Evolutionary conservation across 306 rosid species (phyloP).

Genomic region (Albizia julibrissin): DNA sequence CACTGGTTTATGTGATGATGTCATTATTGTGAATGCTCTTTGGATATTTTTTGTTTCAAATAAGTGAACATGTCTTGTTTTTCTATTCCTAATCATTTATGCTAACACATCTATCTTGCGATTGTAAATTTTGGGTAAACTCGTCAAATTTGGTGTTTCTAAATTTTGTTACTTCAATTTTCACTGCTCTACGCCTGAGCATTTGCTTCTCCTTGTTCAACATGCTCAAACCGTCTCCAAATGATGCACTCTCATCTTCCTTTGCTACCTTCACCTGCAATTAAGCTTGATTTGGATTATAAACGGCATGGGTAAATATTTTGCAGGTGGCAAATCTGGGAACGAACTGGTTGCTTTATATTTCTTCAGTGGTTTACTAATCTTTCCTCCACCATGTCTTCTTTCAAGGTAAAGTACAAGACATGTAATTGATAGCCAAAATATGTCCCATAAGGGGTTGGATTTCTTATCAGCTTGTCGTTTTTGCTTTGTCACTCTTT

Average conservation of each 20-base stretch:
- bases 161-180: background rate
- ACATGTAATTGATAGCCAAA: slow-evolving; percentile 24
- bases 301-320: slow-evolving; percentile 35
- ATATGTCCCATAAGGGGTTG: background rate
- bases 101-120: background rate
- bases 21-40: slow-evolving; percentile 8
- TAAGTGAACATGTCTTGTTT: background rate
- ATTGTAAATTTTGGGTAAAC: background rate
- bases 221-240: background rate
- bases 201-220: background rate
- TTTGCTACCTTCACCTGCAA: background rate
- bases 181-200: background rate
- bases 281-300: slow-evolving; percentile 23
- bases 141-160: background rate
- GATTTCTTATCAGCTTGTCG: slow-evolving; percentile 15
- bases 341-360: slow-evolving; percentile 42
- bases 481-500: slow-evolving; percentile 21
- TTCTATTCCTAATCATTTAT: background rate
- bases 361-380: slow-evolving; percentile 49
- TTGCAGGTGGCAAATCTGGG: slow-evolving; percentile 83
- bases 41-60: background rate
- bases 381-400: slow-evolving; percentile 53
- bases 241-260: background rate
- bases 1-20: background rate
- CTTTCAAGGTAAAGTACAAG: slow-evolving; percentile 65